Percentiles rank a stretch among this genome's conserved stretches.
Evolutionary conservation across 495 filamentous ascomycete genomes (phyloP).

Genomic region (Penicillium cataractarum): DNA sequence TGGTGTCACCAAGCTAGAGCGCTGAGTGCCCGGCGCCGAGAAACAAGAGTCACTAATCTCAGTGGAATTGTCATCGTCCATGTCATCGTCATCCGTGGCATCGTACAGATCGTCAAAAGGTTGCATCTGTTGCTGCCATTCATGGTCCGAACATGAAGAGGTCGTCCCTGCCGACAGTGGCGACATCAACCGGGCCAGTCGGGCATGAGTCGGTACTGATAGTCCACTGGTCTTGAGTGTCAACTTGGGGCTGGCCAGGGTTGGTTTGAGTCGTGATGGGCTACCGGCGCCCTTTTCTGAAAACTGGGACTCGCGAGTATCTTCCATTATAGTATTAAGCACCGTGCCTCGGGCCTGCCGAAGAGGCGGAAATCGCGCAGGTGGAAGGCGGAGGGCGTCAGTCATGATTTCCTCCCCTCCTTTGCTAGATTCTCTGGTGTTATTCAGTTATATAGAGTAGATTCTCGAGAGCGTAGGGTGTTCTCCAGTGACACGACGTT

Average conservation of each 20-base stretch:
- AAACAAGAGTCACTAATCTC: conserved; percentile 51
- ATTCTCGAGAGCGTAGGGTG: conserved; percentile 21
- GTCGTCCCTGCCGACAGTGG: conserved; percentile 42
- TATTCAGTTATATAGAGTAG: neutral
- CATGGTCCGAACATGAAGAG: conserved; percentile 49
- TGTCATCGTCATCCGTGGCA: conserved; percentile 68
- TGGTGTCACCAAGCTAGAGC: conserved; percentile 43
- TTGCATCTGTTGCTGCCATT: conserved; percentile 52
- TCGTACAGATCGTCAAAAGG: conserved; percentile 85
- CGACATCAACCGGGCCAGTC: conserved; percentile 36
- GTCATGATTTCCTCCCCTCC: conserved; percentile 51
- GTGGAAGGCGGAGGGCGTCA: conserved; percentile 61
- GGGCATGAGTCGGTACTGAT: conserved; percentile 33
- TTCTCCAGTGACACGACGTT: conserved; percentile 26
- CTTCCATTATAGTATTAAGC: conserved; percentile 90
- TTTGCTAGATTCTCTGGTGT: neutral
- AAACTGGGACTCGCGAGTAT: conserved; percentile 48
- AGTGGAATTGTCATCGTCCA: conserved; percentile 39
- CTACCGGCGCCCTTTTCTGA: conserved; percentile 20
- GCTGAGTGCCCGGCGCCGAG: conserved; percentile 46
- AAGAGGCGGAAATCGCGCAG: conserved; percentile 58
- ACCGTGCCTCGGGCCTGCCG: conserved; percentile 71
- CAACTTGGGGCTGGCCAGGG: conserved; percentile 35
- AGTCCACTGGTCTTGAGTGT: conserved; percentile 44
- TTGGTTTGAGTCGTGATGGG: conserved; percentile 13